Conservation (phyloP, 352 stramenopile genomes). For the Pythium phragmitis region DNA sequence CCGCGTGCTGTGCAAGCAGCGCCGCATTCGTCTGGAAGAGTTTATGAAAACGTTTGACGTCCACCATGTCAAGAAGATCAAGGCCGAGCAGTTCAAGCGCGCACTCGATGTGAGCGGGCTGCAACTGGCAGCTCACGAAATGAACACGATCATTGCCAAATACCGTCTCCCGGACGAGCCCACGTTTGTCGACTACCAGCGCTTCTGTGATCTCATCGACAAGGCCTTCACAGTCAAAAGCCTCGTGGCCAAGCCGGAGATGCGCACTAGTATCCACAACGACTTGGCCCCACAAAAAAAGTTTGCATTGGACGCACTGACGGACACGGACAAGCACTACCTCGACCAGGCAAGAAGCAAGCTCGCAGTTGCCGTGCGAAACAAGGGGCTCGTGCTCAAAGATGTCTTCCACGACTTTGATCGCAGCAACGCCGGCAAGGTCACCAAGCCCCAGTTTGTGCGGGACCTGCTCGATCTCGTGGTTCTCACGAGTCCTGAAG, state of each 20-base stretch:
- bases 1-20: slow-evolving; percentile 77
- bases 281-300: slow-evolving; percentile 36
- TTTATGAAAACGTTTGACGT: slow-evolving; percentile 90
- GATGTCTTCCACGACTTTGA: slow-evolving; percentile 88
- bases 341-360: slow-evolving; percentile 52
- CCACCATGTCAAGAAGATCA: slow-evolving; percentile 84
- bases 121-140: slow-evolving; percentile 52
- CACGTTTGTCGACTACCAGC: slow-evolving; percentile 72
- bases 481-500: slow-evolving; percentile 45
- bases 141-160: slow-evolving; percentile 60
- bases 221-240: slow-evolving; percentile 82
- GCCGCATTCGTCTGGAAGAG: slow-evolving; percentile 78
- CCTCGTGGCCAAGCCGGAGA: slow-evolving; percentile 58
- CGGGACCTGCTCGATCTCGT: slow-evolving; percentile 70
- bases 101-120: slow-evolving; percentile 75
- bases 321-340: slow-evolving; percentile 31
- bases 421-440: slow-evolving; percentile 78
- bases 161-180: slow-evolving; percentile 63
- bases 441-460: slow-evolving; percentile 79
- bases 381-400: slow-evolving; percentile 84
- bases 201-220: slow-evolving; percentile 85
- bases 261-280: slow-evolving; percentile 33
- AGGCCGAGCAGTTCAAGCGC: slow-evolving; percentile 76
- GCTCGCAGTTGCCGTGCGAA: slow-evolving; percentile 59
- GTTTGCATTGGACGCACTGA: slow-evolving; percentile 34